Base-by-base conservation (phyloP, 2,329 filamentous ascomycete species). In the Emmonsiellopsis sp. region DNA sequence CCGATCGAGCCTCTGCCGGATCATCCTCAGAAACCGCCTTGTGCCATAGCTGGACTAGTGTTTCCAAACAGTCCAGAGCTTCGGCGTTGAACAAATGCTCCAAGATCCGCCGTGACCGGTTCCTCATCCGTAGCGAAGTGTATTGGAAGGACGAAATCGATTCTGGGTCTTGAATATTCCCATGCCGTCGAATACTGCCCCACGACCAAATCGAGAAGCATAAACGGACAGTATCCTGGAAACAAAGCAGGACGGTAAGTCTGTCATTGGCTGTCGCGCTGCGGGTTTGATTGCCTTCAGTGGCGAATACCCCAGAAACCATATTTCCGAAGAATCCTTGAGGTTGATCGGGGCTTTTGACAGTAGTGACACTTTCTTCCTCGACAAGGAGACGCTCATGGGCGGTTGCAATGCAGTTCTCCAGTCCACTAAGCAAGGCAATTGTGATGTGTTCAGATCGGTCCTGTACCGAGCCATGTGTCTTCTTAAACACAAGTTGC, bases 151-250 rank as follows among this genome's bases (percentile, higher is more conserved):
- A 96, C 7, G 90, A 88, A 5, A 78, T 78, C 13, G 86, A 92
- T 33, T 79, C 77, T 1, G 74, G 65, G 64, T 95, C 87, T 52
- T 86, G 81, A 21, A 73, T 59, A 34, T 63, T 56, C 48, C 49
- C 55, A 14, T 62, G 62, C 47, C 63, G 62, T 55, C 66, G 77
- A 72, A 61, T 85, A 5, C 87, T 80, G 11, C 80, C 88, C 92
- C 93, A 98, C 0, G 88, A 87, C 93, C 94, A 98, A 51, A 98
- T 95, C 10, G 78, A 83, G 66, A 95, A 94, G 68, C 91, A 95
- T 49, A 95, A 87, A 27, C 89, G 83, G 55, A 97, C 88, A 1
- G 91, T 89, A 67, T 98, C 94, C 68, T 97, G 92, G 66, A 98
- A 95, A 9, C 91, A 94, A n/a, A 98, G 77, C 43, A 96, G 78